Evolutionary conservation across 163 green algal genomes (phyloP).

Genomic region (Chloromonas sp.): DNA sequence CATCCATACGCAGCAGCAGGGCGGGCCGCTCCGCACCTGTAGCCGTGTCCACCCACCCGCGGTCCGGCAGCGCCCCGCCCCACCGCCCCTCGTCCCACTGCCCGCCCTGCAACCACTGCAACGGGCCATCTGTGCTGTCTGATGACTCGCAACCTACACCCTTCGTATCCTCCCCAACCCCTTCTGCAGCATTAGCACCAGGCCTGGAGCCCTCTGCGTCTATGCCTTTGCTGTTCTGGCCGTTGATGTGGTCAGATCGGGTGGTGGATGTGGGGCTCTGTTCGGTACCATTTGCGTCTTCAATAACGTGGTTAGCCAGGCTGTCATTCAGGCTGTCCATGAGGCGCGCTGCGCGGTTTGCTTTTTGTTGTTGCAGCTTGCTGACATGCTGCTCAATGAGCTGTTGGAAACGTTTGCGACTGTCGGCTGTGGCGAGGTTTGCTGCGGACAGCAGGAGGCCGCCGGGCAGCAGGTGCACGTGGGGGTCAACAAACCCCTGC

Average conservation of each 20-base stretch:
- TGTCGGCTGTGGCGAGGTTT: constrained; percentile 31
- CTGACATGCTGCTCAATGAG: background rate
- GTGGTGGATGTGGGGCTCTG: too few relatives aligned
- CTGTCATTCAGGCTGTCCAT: too few relatives aligned
- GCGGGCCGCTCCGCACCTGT: constrained; percentile 24
- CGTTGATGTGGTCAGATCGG: too few relatives aligned
- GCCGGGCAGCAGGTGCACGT: constrained; percentile 45
- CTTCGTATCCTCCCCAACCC: background rate
- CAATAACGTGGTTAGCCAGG: too few relatives aligned
- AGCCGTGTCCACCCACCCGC: constrained; percentile 20
- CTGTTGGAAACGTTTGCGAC: constrained; percentile 13
- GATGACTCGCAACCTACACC: background rate
- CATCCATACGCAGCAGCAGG: constrained; percentile 54
- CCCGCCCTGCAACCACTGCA: constrained; percentile 48
- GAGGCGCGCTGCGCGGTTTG: background rate
- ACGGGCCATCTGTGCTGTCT: background rate
- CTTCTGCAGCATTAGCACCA: too few relatives aligned
- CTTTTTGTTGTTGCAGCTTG: background rate
- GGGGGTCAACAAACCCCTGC: constrained; percentile 53
- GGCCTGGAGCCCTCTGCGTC: background rate
- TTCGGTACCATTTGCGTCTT: too few relatives aligned
- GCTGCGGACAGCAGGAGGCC: constrained; percentile 29
- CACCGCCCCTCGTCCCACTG: constrained; percentile 48
- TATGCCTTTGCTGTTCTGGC: background rate
- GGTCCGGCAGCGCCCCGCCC: constrained; percentile 12